Evolutionary conservation across 345 rosid species (phyloP), one percentile per base, ranked within the genome.

Genomic region (Citrus sp.): DNA sequence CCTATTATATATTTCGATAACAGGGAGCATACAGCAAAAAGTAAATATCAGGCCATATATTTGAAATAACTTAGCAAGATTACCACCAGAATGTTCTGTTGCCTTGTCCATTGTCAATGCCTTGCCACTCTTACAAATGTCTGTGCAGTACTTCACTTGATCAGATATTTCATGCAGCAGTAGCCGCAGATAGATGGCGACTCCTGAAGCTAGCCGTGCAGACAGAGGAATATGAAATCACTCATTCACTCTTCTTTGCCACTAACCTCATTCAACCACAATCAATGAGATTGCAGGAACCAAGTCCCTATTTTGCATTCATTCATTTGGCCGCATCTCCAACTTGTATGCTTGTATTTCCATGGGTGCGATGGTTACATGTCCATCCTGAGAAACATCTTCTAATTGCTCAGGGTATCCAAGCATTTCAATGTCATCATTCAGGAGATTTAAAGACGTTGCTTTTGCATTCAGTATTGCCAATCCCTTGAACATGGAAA

Each of bases 271-370:
- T 64, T 60, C 69, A 40, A 46, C 60, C 38, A 65, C 60, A 51
- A 85, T 46, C 72, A 24, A 46, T 66, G 74, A 22, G 72, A 30
- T 27, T 7, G 10, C 14, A 2, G 51, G 9, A 72, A 46, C 35
- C 16, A 49, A 70, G 71, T 61, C 25, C 19, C 65, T 64, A 32
- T 34, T 67, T 37, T n/a, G 62, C 34, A 54, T 51, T 86, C 78
- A 86, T 74, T 80, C 77, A 61, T 81, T 75, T 30, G 95, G 90
- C 83, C 85, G 86, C 77, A 96, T 74, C 72, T 92, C 98, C 83
- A 96, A 85, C 87, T 93, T 96, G 89, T 92, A 96, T 32, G 99
- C 94, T 80, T 90, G 95, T 82, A 96, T 86, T 86, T 96, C 99
- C 99, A 94, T 96, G 64, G 98, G 98, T 71, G 94, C 82, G 63